A percentile compares a stretch with the other conserved stretches of the same genome.
phyloP scores from a whole-genome alignment of 1,139 yeast genomes.

The Dujonia santamariae region DNA sequence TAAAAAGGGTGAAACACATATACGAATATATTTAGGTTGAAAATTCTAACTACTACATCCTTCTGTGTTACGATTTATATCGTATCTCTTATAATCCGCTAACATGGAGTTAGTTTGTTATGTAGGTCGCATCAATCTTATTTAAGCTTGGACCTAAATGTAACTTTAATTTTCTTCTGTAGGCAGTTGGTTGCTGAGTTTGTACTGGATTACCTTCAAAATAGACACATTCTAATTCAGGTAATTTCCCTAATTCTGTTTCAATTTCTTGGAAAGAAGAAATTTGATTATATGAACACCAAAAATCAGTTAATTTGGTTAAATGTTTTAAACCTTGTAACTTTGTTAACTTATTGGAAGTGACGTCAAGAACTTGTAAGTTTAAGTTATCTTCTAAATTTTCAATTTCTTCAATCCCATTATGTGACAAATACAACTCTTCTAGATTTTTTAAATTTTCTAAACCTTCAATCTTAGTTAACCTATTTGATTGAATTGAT shows the following conservation, averaged over 20 bases:
- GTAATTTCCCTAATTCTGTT: constrained; percentile 58
- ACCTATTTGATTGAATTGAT: constrained; percentile 85
- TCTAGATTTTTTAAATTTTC: constrained; percentile 70
- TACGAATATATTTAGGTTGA: too few species aligned
- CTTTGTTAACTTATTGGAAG: constrained; percentile 64
- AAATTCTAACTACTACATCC: too few species aligned
- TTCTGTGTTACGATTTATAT: too few species aligned
- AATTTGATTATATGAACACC: constrained; percentile 84
- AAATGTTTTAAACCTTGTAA: constrained; percentile 69
- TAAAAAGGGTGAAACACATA: too few species aligned
- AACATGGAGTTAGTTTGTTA: too few species aligned
- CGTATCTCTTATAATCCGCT: too few species aligned
- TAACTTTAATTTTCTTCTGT: constrained; percentile 77
- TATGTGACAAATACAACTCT: constrained; percentile 86
- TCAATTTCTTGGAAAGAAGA: constrained; percentile 68
- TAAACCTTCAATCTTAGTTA: constrained; percentile 78
- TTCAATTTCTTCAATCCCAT: constrained; percentile 72
- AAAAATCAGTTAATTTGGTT: constrained; percentile 73
- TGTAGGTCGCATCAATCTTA: constrained; percentile 90
- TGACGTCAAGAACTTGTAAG: constrained; percentile 74
- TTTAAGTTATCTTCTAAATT: constrained; percentile 71
- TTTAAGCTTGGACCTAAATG: constrained; percentile 70
- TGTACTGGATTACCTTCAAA: constrained; percentile 96
- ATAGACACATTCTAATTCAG: constrained; percentile 80
- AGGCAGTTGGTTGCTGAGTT: constrained; percentile 66